phyloP scores from a whole-genome alignment of 116 monocot species.

The Phalaenopsis hybrid region DNA sequence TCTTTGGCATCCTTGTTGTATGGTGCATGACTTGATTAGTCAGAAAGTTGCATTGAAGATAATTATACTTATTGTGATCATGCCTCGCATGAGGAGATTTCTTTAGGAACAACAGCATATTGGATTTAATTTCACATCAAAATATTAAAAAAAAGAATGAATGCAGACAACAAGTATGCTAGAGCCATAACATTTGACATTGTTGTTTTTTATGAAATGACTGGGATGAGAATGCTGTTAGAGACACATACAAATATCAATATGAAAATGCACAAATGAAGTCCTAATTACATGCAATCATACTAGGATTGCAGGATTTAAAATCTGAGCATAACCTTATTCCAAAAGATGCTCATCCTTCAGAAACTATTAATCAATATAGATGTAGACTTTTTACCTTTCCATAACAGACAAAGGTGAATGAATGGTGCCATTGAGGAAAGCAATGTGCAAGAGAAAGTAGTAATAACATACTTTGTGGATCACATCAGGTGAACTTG shows the following conservation, averaged over 20 bases:
- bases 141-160: too few relatives aligned
- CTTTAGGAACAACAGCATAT: too few relatives aligned
- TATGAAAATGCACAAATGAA: background rate
- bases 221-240: background rate
- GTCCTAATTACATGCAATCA: background rate
- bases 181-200: background rate
- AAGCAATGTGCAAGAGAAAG: background rate
- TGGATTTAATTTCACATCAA: too few relatives aligned
- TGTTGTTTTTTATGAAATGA: background rate
- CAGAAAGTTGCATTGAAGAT: too few relatives aligned
- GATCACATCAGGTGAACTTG: conserved; percentile 48
- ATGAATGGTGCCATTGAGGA: background rate
- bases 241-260: background rate
- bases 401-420: background rate
- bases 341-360: background rate
- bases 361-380: background rate
- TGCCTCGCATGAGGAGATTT: too few relatives aligned
- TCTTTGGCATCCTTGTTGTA: too few relatives aligned
- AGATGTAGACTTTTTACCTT: conserved; percentile 2
- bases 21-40: too few relatives aligned
- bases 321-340: background rate
- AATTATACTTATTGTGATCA: too few relatives aligned
- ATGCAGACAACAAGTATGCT: background rate
- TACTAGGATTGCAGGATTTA: background rate
- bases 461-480: conserved; percentile 56